Percentiles rank a stretch among this genome's conserved stretches.
Evolutionary conservation across 441 rosid genomes (phyloP).

Genomic region (Codiaeum variegatum): DNA sequence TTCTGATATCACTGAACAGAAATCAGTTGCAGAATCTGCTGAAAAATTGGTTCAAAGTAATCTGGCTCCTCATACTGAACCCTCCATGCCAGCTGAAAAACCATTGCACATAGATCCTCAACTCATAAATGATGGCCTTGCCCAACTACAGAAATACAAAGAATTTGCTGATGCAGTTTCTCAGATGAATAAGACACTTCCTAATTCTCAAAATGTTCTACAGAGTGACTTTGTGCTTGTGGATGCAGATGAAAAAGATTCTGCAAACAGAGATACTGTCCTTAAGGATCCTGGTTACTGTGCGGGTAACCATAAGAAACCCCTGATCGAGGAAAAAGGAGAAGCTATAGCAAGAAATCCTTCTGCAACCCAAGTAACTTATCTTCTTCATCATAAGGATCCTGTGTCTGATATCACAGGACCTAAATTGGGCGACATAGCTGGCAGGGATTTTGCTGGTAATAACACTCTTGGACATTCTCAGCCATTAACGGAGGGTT

Average conservation of each 20-base stretch:
- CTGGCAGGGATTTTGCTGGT: slow-evolving; percentile 4
- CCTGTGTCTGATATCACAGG: slow-evolving; percentile 23
- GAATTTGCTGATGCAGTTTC: slow-evolving; percentile 35
- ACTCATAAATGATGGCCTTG: slow-evolving; percentile 33
- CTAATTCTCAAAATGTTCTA: slow-evolving; percentile 34
- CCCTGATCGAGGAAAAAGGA: slow-evolving; percentile 17
- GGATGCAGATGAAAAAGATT: slow-evolving; percentile 26
- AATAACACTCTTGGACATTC: slow-evolving; percentile 14
- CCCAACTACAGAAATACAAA: slow-evolving; percentile 36
- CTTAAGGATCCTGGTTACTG: slow-evolving; percentile 20
- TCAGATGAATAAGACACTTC: slow-evolving; percentile 32
- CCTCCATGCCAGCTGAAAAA: slow-evolving; percentile 24
- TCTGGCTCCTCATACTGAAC: slow-evolving; percentile 25
- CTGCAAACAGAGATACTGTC: slow-evolving; percentile 33
- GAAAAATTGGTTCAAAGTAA: slow-evolving; percentile 35
- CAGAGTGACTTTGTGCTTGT: slow-evolving; percentile 33
- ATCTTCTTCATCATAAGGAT: slow-evolving; percentile 18
- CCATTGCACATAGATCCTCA: slow-evolving; percentile 29
- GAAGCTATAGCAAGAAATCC: slow-evolving; percentile 35
- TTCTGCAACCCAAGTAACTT: slow-evolving; percentile 27
- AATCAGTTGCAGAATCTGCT: slow-evolving; percentile 35
- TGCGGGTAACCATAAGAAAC: slow-evolving; percentile 24
- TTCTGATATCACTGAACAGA: slow-evolving; percentile 43
- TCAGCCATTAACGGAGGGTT: slow-evolving; percentile 26
- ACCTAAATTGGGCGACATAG: slow-evolving; percentile 15